Base-by-base conservation (phyloP, 805 yeast genomes). In the Zygosaccharomyces siamensis region DNA sequence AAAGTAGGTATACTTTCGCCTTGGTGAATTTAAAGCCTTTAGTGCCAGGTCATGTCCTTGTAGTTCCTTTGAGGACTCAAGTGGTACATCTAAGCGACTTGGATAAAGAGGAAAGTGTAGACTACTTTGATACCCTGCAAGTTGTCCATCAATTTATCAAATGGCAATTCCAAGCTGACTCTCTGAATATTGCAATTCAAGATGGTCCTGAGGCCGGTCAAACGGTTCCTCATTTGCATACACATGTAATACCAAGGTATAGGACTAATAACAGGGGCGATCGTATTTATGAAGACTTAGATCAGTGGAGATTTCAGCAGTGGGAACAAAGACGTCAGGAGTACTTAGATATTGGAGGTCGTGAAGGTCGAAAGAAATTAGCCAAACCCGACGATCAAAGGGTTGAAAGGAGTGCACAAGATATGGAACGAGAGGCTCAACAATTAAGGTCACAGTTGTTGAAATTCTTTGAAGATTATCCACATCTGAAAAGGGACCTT, bases 201-300 rank as follows among this genome's bases (percentile, higher is more conserved):
- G 99, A 93, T 64, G 99, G 99, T 0, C 86, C 89, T 0, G 89
- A 89, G 43, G 92, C 97, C 1, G 99, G 99, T 3, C 99, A 93
- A 64, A 80, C 90, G n/a, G 83, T 93, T 2, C 96, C 97, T 4
- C 99, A 93, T 67, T 75, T 92, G 26, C 99, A 93, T 66, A 85
- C 96, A 18, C 99, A 93, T 64, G 70, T 93, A 16, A 89, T 93
- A 18, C 99, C 99, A 5, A 75, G 99, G 36, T 81, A 76, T 63
- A 73, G 72, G 44, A 54, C 65, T 10, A 65, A 74, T 40, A 84
- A 81, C 50, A 67, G 80, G 41, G 89, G 89, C 0, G 96, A 88
- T 63, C 82, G 79, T 35, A 76, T 93, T 27, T 89, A 93, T 64
- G 71, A 70, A n/a, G 67, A 73, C 56, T 63, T 93, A 44, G 89